Evolutionary conservation across 2,329 filamentous ascomycete genomes (phyloP), one percentile per base, ranked within the genome.

Genomic region (Canariomyces notabilis): DNA sequence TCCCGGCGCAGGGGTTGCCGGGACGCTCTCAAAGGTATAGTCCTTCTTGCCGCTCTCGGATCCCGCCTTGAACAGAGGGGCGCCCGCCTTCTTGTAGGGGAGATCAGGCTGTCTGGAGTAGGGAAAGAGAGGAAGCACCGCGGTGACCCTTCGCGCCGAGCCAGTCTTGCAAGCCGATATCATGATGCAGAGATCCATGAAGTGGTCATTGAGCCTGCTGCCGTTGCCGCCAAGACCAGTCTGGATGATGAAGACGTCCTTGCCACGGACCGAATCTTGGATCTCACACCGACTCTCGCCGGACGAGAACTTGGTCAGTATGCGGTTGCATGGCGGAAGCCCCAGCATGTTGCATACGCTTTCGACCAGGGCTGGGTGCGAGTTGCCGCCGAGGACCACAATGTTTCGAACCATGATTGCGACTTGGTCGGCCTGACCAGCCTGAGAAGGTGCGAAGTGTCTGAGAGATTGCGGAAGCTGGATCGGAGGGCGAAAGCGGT

Each of bases 181-280:
- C 72, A 93, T 95, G 71, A 97, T 96, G 67, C 95, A 87, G 40
- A 97, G 82, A 64, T 98, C 93, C 73, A 98, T 86, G 55, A 98
- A 81, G 70, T 95, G 83, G 70, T 98, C 93, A 65, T 98, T 98
- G 70, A 96, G 88, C 60, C 86, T 87, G 54, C 89, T 89, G 58
- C 88, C 88, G 40, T 58, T 59, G 56, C 57, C 57, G 39, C 55
- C 57, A 29, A 54, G 57, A 58, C 89, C 89, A 34, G 89, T 93
- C 69, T 97, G 91, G 61, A 98, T 89, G 64, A 97, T 96, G 72
- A 94, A 98, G 65, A 96, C 93, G 80, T 98, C 93, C 68, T 98
- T 98, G 59, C 88, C 93, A 59, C 93, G 86, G 42, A 98, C 93
- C 12, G 89, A 95, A 68, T 98, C 93, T 66, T 90, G 80, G 62